Conservation (phyloP, 2,329 filamentous ascomycete genomes). For the Fusarium odoratissimum region DNA sequence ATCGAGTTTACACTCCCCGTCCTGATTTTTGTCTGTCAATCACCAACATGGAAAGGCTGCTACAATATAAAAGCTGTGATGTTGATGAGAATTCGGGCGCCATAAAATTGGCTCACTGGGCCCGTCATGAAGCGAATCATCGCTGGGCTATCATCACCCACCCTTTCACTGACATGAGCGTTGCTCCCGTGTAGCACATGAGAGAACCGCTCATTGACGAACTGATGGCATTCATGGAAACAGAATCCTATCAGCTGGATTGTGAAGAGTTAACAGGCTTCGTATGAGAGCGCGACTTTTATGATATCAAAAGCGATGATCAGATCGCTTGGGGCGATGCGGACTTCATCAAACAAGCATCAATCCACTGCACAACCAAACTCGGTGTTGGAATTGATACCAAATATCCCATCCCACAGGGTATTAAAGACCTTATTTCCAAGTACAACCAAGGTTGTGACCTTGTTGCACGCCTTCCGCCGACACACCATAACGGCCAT, state of each 20-base stretch:
- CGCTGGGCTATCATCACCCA: background rate
- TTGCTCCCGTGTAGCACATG: background rate
- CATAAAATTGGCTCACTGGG: background rate
- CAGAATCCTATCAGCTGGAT: background rate
- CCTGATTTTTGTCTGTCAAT: background rate
- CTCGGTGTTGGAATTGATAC: no score
- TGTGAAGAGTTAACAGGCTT: background rate
- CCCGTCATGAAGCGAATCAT: background rate
- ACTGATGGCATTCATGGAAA: background rate
- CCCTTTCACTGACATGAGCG: background rate
- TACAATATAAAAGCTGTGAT: background rate
- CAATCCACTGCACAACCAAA: no score
- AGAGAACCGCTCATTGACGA: background rate
- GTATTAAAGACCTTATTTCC: no score
- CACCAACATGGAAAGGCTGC: background rate
- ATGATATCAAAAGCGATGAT: background rate
- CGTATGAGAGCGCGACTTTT: background rate
- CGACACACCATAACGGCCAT: no score
- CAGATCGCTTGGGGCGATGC: background rate
- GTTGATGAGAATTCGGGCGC: background rate
- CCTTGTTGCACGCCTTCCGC: no score
- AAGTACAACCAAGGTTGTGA: no score
- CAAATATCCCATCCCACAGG: no score
- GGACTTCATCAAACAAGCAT: background rate
- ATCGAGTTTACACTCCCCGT: background rate